Percentiles rank a stretch among this genome's conserved stretches.
These are phyloP conservation scores for Cenchrus americanus DNA, from an alignment of 176 grass and related monocot genomes.

Conservation along the genomic window DNA sequence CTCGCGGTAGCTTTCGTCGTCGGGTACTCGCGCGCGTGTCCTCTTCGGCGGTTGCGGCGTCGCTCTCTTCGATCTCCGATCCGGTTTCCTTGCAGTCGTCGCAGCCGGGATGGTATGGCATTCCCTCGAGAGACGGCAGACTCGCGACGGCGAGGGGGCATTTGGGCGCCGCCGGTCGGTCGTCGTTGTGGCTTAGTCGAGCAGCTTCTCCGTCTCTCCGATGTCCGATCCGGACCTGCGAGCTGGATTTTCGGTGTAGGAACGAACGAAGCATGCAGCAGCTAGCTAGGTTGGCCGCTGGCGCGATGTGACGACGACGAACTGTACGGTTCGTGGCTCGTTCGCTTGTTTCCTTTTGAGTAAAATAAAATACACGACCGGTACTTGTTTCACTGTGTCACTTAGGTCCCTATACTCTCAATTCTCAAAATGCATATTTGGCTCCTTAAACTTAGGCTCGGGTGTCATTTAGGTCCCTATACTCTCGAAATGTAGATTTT, in stretches of 20 bases:
- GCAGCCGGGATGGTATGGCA: neutral
- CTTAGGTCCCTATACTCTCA: too few relatives aligned
- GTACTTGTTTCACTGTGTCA: too few relatives aligned
- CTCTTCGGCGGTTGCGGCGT: conserved; percentile 20
- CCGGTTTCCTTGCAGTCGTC: conserved; percentile 7
- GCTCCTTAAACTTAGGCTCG: too few relatives aligned
- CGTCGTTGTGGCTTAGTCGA: neutral
- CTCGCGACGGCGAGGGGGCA: neutral
- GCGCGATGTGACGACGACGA: neutral
- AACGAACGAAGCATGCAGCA: neutral
- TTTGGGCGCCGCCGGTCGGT: neutral
- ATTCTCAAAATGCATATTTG: too few relatives aligned
- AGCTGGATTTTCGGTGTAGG: neutral
- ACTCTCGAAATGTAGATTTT: too few relatives aligned
- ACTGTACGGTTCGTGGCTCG: neutral
- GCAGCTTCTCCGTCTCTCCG: neutral
- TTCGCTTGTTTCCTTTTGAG: neutral
- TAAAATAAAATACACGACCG: too few relatives aligned
- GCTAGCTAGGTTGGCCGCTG: neutral
- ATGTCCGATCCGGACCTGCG: neutral
- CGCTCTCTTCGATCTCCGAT: conserved; percentile 1
- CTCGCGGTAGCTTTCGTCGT: conserved; percentile 15
- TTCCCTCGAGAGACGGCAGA: neutral
- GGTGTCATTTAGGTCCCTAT: too few relatives aligned
- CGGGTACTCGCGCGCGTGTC: neutral